These are phyloP conservation scores for Candida boleticola DNA, from an alignment of 805 yeast genomes.

Conservation along the genomic window DNA sequence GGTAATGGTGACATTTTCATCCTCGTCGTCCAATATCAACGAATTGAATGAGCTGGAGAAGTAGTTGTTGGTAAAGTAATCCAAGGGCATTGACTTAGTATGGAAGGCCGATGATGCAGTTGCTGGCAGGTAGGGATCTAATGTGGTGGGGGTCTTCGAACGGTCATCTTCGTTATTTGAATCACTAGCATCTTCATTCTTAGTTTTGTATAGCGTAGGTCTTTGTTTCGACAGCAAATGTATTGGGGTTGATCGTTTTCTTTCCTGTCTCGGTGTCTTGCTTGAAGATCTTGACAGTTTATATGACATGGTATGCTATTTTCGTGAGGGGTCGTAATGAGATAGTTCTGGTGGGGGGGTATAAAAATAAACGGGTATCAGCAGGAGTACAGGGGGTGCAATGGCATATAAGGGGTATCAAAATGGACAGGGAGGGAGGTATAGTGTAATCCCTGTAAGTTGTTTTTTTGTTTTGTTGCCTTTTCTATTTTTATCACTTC, in stretches of 20 bases:
- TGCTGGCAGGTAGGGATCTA: slow-evolving; percentile 3
- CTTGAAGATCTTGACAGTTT: slow-evolving; percentile 1
- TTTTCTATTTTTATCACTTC: too few species aligned
- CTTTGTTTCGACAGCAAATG: neutral
- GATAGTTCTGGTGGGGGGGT: too few species aligned
- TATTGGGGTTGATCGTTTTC: neutral
- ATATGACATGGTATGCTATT: neutral
- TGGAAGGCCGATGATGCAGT: slow-evolving; percentile 1
- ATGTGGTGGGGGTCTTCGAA: neutral
- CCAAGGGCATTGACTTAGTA: slow-evolving; percentile 14
- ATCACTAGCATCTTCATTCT: neutral
- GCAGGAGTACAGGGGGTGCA: too few species aligned
- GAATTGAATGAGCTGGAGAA: slow-evolving; percentile 43
- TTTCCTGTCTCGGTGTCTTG: neutral
- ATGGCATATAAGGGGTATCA: too few species aligned
- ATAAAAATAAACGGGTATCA: too few species aligned
- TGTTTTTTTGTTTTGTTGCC: too few species aligned
- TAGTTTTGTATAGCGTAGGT: neutral
- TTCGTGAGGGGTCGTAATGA: neutral
- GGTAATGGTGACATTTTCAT: slow-evolving; percentile 16
- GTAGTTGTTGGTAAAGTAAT: slow-evolving; percentile 37
- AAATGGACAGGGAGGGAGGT: too few species aligned
- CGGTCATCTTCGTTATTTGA: neutral
- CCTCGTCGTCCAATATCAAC: slow-evolving; percentile 37
- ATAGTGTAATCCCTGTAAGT: too few species aligned